Percentiles rank a stretch among this genome's conserved stretches.
phyloP scores from a whole-genome alignment of 768 basidiomycete genomes.

The Kwoniella mangroviensis region DNA sequence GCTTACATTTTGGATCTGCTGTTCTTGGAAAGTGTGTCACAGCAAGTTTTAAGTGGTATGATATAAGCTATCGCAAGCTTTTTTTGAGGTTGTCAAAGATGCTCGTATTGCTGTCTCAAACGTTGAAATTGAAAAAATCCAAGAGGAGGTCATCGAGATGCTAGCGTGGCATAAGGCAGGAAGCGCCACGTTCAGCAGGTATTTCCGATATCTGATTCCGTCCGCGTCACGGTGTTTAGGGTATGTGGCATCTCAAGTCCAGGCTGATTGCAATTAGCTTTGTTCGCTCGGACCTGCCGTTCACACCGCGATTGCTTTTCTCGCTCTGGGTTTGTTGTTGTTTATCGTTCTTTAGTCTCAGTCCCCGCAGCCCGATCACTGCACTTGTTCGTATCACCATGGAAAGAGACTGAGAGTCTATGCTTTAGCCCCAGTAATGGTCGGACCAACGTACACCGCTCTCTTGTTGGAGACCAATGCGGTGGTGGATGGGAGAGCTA shows the following conservation, averaged over 20 bases:
- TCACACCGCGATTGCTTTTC: constrained; percentile 3
- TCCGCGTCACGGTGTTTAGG: neutral
- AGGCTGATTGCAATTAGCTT: neutral
- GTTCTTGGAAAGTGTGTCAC: neutral
- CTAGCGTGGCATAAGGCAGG: constrained; percentile 1
- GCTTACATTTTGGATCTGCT: constrained; percentile 23
- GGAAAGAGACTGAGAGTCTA: neutral
- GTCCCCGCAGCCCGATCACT: neutral
- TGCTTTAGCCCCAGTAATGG: no score
- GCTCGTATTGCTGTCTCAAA: neutral
- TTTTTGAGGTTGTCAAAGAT: neutral
- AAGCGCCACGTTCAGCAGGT: neutral
- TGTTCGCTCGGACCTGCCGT: constrained; percentile 10
- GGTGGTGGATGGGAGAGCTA: neutral
- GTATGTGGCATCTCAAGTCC: constrained; percentile 1
- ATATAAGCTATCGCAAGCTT: constrained; percentile 5
- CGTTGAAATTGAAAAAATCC: constrained; percentile 14
- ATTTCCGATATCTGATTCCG: constrained; percentile 4
- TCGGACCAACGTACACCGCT: no score
- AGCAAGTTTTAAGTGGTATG: constrained; percentile 2
- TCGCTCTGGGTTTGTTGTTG: neutral
- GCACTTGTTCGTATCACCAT: no score
- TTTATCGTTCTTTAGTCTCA: neutral
- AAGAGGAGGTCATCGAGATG: neutral
- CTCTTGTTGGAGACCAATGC: neutral